A percentile compares a stretch with the other conserved stretches of the same genome.
Conservation (phyloP, 495 filamentous ascomycete genomes). For the Aspergillus saccharolyticus region DNA sequence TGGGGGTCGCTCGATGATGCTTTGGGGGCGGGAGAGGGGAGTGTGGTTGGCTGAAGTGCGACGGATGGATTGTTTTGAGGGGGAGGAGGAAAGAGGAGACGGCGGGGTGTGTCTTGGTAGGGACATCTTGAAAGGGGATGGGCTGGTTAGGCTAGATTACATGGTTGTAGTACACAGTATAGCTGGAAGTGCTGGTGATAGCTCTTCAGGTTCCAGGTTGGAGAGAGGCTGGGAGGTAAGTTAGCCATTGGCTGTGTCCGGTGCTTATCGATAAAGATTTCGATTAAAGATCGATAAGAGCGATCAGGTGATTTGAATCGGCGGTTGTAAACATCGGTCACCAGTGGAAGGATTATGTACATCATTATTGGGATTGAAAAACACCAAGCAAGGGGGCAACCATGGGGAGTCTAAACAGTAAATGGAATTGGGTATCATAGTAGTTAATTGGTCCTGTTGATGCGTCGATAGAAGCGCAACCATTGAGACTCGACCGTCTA, state of each 20-base stretch:
- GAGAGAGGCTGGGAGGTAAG: background rate
- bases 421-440: background rate
- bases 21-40: slow-evolving; percentile 17
- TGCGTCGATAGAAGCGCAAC: background rate
- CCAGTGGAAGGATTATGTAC: background rate
- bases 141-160: slow-evolving; percentile 29
- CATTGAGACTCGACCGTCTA: too few relatives aligned
- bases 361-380: too few relatives aligned
- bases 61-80: slow-evolving; percentile 27
- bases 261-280: slow-evolving; percentile 21
- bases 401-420: background rate
- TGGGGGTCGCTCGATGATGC: slow-evolving; percentile 21
- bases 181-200: slow-evolving; percentile 7
- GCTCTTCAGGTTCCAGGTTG: background rate
- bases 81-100: slow-evolving; percentile 26
- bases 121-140: slow-evolving; percentile 26
- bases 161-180: slow-evolving; percentile 13
- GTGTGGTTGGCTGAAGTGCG: slow-evolving; percentile 5
- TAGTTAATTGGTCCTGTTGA: background rate
- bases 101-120: slow-evolving; percentile 26
- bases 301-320: slow-evolving; percentile 9
- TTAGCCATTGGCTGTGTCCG: background rate
- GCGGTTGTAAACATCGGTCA: background rate
- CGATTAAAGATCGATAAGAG: background rate
- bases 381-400: too few relatives aligned